Percentiles rank a stretch among this genome's conserved stretches.
phyloP scores from a whole-genome alignment of 2,329 filamentous ascomycete species.

The Alternaria sp. region DNA sequence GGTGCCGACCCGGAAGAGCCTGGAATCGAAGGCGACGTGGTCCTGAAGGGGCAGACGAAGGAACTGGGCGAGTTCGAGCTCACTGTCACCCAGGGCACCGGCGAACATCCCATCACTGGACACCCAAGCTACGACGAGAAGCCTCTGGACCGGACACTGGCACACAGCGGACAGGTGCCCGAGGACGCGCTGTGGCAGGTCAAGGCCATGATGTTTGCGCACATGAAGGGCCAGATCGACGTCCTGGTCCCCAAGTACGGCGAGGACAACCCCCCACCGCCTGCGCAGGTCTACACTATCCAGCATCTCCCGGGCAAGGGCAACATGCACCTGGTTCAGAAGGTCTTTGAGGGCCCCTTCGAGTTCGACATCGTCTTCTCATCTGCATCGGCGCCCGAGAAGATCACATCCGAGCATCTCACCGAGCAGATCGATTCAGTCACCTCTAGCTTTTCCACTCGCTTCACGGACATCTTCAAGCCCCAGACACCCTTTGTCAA shows the following conservation, averaged over 20 bases:
- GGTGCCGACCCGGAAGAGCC: slow-evolving; percentile 54
- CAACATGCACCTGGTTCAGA: slow-evolving; percentile 88
- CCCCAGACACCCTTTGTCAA: slow-evolving; percentile 77
- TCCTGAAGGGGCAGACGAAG: slow-evolving; percentile 71
- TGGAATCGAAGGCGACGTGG: slow-evolving; percentile 67
- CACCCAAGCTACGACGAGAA: slow-evolving; percentile 73
- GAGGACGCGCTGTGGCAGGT: slow-evolving; percentile 81
- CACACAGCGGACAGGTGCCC: slow-evolving; percentile 72
- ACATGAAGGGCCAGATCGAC: slow-evolving; percentile 69
- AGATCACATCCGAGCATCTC: slow-evolving; percentile 67
- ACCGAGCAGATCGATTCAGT: slow-evolving; percentile 71
- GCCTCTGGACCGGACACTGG: slow-evolving; percentile 76
- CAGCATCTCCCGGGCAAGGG: slow-evolving; percentile 70
- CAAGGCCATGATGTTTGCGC: slow-evolving; percentile 70
- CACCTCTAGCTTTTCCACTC: slow-evolving; percentile 72
- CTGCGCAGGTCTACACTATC: slow-evolving; percentile 84
- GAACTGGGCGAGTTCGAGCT: slow-evolving; percentile 82
- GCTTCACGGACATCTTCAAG: slow-evolving; percentile 75
- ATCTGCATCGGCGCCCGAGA: slow-evolving; percentile 69
- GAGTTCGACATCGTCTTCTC: slow-evolving; percentile 93
- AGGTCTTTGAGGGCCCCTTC: slow-evolving; percentile 87
- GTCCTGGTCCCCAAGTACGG: slow-evolving; percentile 64
- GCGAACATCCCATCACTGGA: slow-evolving; percentile 59
- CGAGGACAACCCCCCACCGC: slow-evolving; percentile 71
- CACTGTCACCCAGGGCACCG: slow-evolving; percentile 75